Conservation (phyloP, 2,329 filamentous ascomycete species). For the Microcyclospora tardicrescens region DNA sequence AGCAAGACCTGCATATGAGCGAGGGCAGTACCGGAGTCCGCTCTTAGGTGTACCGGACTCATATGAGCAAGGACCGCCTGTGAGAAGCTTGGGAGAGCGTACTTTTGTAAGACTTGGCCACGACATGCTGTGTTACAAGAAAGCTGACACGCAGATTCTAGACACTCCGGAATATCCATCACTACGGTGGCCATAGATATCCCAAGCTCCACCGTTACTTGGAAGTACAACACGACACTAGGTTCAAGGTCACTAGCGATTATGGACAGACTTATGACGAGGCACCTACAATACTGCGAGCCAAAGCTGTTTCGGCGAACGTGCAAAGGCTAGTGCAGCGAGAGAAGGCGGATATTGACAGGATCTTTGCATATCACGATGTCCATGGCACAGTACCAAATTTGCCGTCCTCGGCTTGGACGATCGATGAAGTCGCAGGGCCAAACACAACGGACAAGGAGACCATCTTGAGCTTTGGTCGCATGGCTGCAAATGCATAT, state of each 20-base stretch:
- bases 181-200: slow-evolving; percentile 72
- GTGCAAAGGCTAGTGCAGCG: slow-evolving; percentile 78
- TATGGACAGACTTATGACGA: slow-evolving; percentile 24
- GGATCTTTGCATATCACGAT: slow-evolving; percentile 60
- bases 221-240: slow-evolving; percentile 53
- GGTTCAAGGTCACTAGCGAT: slow-evolving; percentile 15
- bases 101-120: slow-evolving; percentile 16
- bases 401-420: slow-evolving; percentile 67
- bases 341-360: slow-evolving; percentile 61
- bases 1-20: slow-evolving; percentile 4
- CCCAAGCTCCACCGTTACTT: slow-evolving; percentile 64
- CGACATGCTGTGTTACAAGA: no score
- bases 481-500: slow-evolving; percentile 85
- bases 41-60: no score
- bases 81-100: slow-evolving; percentile 11
- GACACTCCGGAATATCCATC: slow-evolving; percentile 77
- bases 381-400: slow-evolving; percentile 53
- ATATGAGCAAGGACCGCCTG: slow-evolving; percentile 3
- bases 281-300: slow-evolving; percentile 33
- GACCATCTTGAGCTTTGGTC: slow-evolving; percentile 70
- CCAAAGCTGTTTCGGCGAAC: slow-evolving; percentile 30
- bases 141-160: slow-evolving; percentile 13
- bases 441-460: slow-evolving; percentile 78
- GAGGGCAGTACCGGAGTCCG: no score
- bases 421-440: slow-evolving; percentile 60